Percentiles rank a stretch among this genome's conserved stretches.
phyloP scores from a whole-genome alignment of 805 yeast genomes.

The Suhomyces prunicola region DNA sequence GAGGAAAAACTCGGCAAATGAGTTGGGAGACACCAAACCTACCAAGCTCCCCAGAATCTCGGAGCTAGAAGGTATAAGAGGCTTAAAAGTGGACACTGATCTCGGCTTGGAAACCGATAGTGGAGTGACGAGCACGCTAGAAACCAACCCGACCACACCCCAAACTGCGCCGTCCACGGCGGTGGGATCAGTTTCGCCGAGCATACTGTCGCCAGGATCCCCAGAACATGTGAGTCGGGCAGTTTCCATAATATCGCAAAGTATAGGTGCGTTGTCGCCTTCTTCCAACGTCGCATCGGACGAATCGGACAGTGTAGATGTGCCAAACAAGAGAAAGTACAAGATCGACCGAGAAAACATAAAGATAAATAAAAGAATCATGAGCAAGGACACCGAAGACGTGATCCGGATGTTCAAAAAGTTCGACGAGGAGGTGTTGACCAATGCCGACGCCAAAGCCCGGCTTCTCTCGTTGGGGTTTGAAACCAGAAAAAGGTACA shows the following conservation, averaged over 20 bases:
- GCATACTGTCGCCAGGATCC: not conserved
- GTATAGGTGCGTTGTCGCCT: conserved; percentile 1
- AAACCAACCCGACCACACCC: conserved; percentile 2
- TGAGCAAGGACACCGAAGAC: conserved; percentile 15
- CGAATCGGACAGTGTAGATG: not conserved
- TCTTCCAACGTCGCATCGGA: not conserved
- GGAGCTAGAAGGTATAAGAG: not conserved
- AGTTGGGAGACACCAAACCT: not conserved
- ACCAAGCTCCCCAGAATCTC: not conserved
- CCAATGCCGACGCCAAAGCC: conserved; percentile 13
- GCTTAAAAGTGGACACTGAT: not conserved
- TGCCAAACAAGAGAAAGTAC: conserved; percentile 9
- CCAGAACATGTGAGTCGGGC: not conserved
- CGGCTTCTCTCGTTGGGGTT: conserved; percentile 12
- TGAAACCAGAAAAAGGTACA: conserved; percentile 15
- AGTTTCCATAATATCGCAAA: conserved; percentile 5
- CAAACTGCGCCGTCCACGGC: not conserved
- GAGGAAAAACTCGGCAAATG: not conserved
- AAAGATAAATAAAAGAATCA: conserved; percentile 14
- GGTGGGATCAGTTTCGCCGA: not conserved
- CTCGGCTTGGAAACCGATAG: not conserved
- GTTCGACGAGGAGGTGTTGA: conserved; percentile 13
- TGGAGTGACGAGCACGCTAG: not conserved
- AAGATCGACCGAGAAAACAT: conserved; percentile 10
- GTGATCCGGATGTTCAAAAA: conserved; percentile 14